Base-by-base conservation (phyloP, 2,329 filamentous ascomycete species). In the Tolypocladium sp. region DNA sequence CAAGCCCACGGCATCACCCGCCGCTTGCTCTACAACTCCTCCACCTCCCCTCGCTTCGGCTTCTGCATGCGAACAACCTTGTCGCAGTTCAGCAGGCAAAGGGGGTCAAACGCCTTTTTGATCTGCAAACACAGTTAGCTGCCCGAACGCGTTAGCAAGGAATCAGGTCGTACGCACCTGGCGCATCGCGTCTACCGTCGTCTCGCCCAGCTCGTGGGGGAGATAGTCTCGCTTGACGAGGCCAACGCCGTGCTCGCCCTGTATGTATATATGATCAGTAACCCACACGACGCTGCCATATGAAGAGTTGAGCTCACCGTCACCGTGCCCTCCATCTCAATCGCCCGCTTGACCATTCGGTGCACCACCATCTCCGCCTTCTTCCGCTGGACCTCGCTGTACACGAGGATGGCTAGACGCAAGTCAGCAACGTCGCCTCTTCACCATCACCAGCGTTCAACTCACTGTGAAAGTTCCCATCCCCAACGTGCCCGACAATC, bases 181-280 rank as follows among this genome's bases (percentile, higher is more conserved):
- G 73, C 90, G 83, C 90, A 95, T 95, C 27, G 88, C 80, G 74
- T 92, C 89, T 10, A 95, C 89, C 0, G 90, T 91, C 15, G 75
- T 78, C 70, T 85, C 78, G 15, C 90, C 89, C 46, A 94, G 77
- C 74, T 95, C 90, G 68, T 92, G 88, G 12, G 85, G 80, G 51
- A 95, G 79, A 69, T 93, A 93, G 69, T 94, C 90, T 65, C 90
- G 80, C 82, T 95, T 95, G 59, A 93, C 88, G 55, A 95, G 76
- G 8, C 90, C 90, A 57, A 94, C 87, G 49, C 90, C 90, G 71
- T 95, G 90, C 73, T 95, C 90, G 58, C 90, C 91, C 80, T 83
- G 59, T 42, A 7, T 8, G 33, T 25, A 58, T 42, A 7, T 8
- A 30, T 25, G 30, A 58, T 65, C 57, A 64, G 57, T 46, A 55